phyloP scores from a whole-genome alignment of 805 yeast genomes.

The Candida verbasci region DNA sequence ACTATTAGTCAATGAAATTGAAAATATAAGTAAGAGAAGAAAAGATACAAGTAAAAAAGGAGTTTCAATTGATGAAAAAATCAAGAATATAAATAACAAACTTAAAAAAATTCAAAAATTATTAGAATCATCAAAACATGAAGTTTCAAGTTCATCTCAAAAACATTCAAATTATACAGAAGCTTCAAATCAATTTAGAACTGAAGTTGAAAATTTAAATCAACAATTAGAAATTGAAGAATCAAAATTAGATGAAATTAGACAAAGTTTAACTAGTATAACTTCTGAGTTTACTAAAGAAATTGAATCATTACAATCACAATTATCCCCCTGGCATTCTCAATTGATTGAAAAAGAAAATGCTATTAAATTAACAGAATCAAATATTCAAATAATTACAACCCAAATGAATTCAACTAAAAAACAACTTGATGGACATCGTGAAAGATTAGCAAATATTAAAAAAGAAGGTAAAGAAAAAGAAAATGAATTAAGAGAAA shows the following conservation, averaged over 20 bases:
- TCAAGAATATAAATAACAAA: constrained; percentile 59
- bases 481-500: constrained; percentile 41
- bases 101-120: constrained; percentile 55
- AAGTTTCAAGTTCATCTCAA: constrained; percentile 40
- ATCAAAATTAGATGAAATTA: constrained; percentile 54
- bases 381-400: constrained; percentile 57
- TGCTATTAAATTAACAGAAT: constrained; percentile 58
- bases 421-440: constrained; percentile 41
- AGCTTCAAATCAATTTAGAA: constrained; percentile 40
- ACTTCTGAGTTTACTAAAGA: constrained; percentile 65
- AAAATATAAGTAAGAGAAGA: constrained; percentile 21
- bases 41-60: constrained; percentile 42
- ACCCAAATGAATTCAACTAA: constrained; percentile 42
- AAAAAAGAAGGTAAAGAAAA: constrained; percentile 46
- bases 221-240: constrained; percentile 50
- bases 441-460: constrained; percentile 41
- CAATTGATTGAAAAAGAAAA: constrained; percentile 60
- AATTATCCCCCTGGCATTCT: constrained; percentile 80
- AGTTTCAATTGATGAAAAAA: constrained; percentile 72
- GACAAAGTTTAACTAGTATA: constrained; percentile 64
- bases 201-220: constrained; percentile 44
- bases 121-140: constrained; percentile 43
- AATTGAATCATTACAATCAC: constrained; percentile 57
- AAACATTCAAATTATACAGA: constrained; percentile 43
- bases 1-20: constrained; percentile 13